These are phyloP conservation scores for Geotrichum restrictum DNA, from an alignment of 1,139 yeast species.

Conservation along the genomic window DNA sequence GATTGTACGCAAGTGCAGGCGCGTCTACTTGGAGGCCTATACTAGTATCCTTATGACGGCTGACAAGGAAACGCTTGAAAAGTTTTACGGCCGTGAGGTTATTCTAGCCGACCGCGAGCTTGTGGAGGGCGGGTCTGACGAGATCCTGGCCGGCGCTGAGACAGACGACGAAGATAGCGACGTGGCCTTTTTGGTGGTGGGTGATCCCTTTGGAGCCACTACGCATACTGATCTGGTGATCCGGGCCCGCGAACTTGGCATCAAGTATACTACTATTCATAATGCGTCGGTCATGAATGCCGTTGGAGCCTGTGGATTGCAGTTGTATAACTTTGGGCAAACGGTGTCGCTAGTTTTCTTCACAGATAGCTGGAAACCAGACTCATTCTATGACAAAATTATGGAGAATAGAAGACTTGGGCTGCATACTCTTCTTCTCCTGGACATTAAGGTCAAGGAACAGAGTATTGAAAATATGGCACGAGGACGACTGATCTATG, in stretches of 20 bases:
- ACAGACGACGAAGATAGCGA: conserved; percentile 59
- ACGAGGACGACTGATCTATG: conserved; percentile 84
- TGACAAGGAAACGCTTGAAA: conserved; percentile 55
- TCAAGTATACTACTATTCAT: conserved; percentile 77
- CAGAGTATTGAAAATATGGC: conserved; percentile 94
- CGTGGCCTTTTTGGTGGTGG: conserved; percentile 91
- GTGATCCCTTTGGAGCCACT: conserved; percentile 97
- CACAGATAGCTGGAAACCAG: conserved; percentile 95
- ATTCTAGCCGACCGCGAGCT: conserved; percentile 90
- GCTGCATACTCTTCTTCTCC: conserved; percentile 77
- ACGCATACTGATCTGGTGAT: conserved; percentile 92
- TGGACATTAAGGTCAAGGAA: conserved; percentile 94
- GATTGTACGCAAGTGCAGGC: conserved; percentile 71
- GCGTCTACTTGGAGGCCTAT: conserved; percentile 92
- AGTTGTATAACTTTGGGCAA: conserved; percentile 92
- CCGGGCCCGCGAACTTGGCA: conserved; percentile 79
- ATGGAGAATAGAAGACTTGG: conserved; percentile 88
- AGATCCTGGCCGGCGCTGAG: conserved; percentile 71
- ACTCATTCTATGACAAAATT: conserved; percentile 84
- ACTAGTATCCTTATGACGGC: conserved; percentile 96
- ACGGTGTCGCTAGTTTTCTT: conserved; percentile 93
- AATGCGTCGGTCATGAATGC: conserved; percentile 98
- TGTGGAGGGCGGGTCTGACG: conserved; percentile 85
- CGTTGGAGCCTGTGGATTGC: conserved; percentile 95
- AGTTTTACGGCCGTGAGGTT: conserved; percentile 79